These are phyloP conservation scores for Boletus eberwhitei DNA, from an alignment of 768 basidiomycete genomes.

Conservation along the genomic window DNA sequence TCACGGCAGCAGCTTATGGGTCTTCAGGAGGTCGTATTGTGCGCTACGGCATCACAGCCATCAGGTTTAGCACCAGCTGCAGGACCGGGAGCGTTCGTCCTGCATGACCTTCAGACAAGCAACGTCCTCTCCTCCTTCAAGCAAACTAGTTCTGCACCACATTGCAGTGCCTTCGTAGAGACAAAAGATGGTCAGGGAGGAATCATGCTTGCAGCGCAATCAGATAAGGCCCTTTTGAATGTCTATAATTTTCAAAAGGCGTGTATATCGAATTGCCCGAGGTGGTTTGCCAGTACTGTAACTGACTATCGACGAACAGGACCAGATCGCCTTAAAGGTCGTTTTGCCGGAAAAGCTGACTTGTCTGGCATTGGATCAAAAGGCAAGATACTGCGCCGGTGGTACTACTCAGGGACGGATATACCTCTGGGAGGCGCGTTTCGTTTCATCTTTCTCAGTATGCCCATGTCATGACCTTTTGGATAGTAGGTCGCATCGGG, in stretches of 20 bases:
- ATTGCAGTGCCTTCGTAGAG: conserved; percentile 67
- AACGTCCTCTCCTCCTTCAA: conserved; percentile 82
- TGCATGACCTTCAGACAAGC: conserved; percentile 83
- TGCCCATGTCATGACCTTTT: conserved; percentile 14
- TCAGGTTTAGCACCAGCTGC: conserved; percentile 37
- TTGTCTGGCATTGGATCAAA: conserved; percentile 71
- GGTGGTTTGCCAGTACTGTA: neutral
- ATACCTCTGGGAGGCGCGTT: conserved; percentile 92
- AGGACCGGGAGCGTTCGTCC: conserved; percentile 60
- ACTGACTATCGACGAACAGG: conserved; percentile 44
- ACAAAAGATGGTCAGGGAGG: conserved; percentile 76
- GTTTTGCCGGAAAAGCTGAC: conserved; percentile 88
- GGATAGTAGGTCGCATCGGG: conserved; percentile 79
- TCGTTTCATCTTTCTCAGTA: neutral
- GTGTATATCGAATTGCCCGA: conserved; percentile 8
- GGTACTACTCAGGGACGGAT: conserved; percentile 87
- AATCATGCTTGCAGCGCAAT: conserved; percentile 78
- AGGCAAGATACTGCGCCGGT: conserved; percentile 78
- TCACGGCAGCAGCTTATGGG: conserved; percentile 36
- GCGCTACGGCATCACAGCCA: conserved; percentile 48
- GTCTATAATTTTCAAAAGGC: conserved; percentile 96
- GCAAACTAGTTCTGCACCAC: conserved; percentile 63
- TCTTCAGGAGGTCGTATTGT: conserved; percentile 67
- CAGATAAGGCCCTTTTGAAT: conserved; percentile 84
- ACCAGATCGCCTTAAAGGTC: conserved; percentile 83